Evolutionary conservation across 176 grass and related monocot species (phyloP).

Genomic region (sorghum (Sorghum bicolor)): DNA sequence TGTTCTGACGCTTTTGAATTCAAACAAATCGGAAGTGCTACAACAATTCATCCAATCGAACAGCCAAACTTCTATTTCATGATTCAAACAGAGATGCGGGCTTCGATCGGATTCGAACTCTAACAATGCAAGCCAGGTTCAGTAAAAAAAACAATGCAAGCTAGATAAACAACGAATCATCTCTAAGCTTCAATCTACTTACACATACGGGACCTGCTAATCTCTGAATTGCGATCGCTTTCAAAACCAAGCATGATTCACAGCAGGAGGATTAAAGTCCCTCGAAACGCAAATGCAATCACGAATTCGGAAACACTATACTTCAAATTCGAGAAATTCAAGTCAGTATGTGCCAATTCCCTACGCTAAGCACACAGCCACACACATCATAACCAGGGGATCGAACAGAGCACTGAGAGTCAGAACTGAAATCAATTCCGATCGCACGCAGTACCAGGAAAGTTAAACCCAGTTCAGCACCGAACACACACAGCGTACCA

Average conservation of each 20-base stretch:
- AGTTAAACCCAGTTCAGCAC: not conserved
- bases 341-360: not conserved
- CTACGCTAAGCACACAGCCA: not conserved
- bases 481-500: conserved; percentile 30
- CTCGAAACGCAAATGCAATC: not conserved
- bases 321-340: not conserved
- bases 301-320: not conserved
- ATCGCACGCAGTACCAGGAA: not conserved
- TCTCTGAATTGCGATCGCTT: conserved; percentile 12
- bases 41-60: not conserved
- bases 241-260: not conserved
- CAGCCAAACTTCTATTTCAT: not conserved
- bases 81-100: conserved; percentile 7
- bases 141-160: not conserved
- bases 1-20: not conserved
- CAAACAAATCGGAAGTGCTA: not conserved
- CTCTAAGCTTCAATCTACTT: not conserved
- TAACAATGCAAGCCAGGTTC: not conserved
- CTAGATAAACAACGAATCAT: not conserved
- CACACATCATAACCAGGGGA: not conserved
- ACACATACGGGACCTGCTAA: not conserved
- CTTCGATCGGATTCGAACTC: not conserved
- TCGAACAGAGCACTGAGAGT: not conserved
- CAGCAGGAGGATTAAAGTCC: not conserved
- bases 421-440: not conserved